Evolutionary conservation across 2,329 filamentous ascomycete species (phyloP).

Genomic region (Xylaria sp.): DNA sequence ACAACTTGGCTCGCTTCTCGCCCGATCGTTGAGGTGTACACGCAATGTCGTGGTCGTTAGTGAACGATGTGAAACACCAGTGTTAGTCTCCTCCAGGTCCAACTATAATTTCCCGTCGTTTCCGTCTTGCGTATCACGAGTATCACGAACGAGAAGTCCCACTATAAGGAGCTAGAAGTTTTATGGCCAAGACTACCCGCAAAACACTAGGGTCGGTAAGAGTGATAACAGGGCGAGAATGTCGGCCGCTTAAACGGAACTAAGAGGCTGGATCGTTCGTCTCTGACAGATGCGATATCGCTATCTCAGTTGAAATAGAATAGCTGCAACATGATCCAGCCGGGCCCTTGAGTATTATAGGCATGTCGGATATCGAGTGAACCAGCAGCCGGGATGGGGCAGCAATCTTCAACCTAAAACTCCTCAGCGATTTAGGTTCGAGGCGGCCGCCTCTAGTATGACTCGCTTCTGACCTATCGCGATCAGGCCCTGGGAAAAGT

Average conservation of each 20-base stretch:
- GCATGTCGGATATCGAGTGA: neutral
- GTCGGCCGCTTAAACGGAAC: neutral
- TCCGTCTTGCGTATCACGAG: constrained; percentile 4
- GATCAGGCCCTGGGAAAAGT: too few species aligned
- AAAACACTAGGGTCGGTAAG: neutral
- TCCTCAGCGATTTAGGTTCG: constrained; percentile 8
- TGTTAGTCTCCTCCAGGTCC: constrained; percentile 9
- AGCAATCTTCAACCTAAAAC: constrained; percentile 10
- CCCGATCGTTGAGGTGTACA: neutral
- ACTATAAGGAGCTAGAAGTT: neutral
- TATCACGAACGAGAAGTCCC: neutral
- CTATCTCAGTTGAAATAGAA: neutral
- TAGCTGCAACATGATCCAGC: neutral
- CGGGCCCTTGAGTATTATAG: constrained; percentile 7
- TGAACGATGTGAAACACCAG: constrained; percentile 13
- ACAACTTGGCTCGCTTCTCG: neutral
- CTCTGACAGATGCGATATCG: neutral
- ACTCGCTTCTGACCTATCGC: neutral
- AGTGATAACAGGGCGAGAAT: neutral
- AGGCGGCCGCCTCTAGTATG: neutral
- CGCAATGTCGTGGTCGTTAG: neutral
- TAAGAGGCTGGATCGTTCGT: neutral
- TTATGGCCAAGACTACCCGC: neutral
- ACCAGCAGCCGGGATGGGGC: constrained; percentile 1
- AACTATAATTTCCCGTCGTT: constrained; percentile 17